Evolutionary conservation across 2,329 filamentous ascomycete species (phyloP), one percentile per base, ranked within the genome.

Genomic region (Passalora sequoiae): DNA sequence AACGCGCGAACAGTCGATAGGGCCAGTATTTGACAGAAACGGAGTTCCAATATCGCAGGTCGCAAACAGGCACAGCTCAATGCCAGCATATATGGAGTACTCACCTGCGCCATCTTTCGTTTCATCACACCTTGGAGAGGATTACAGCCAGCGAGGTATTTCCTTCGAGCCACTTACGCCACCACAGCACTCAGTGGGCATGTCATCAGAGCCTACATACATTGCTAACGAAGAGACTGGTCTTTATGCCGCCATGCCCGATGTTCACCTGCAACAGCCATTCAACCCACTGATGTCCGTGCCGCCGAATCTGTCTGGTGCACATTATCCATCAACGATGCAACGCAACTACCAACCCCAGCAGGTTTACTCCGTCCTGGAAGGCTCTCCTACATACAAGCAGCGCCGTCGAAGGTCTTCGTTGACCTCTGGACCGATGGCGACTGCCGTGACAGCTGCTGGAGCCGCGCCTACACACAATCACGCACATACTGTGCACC

Each of bases 361-460:
- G 64, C 86, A 92, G 56, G 96, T 94, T 73, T 91, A 88, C 37
- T 63, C 62, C 3, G 89, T 95, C 38, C 92, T 97, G 62, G 92
- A 98, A 71, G 92, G 92, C 37, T 98, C 92, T 20, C 92, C 92
- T 9, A 97, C 92, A 27, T 98, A 98, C 73, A 98, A 98, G 78
- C 92, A 97, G 74, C 81, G 92, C 59, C 80, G 92, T 66, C 82
- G 92, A 56, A 85, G 92, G 51, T 96, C 92, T 25, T 97, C 91
- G 30, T 88, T 97, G 51, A 89, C 91, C 17, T 84, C 38, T 48
- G 79, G 83, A 47, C 79, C 83, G 38, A 78, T 83, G n/a, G 75
- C 79, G 35, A 72, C 76, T 16, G 67, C 73, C 24, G 70, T 58
- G 36, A 55, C 51, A 21, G 50, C 70, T 24, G 64, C 67, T 19